Evolutionary conservation across 768 basidiomycete genomes (phyloP), one percentile per base, ranked within the genome.

Genomic region (Amanita thiersii): DNA sequence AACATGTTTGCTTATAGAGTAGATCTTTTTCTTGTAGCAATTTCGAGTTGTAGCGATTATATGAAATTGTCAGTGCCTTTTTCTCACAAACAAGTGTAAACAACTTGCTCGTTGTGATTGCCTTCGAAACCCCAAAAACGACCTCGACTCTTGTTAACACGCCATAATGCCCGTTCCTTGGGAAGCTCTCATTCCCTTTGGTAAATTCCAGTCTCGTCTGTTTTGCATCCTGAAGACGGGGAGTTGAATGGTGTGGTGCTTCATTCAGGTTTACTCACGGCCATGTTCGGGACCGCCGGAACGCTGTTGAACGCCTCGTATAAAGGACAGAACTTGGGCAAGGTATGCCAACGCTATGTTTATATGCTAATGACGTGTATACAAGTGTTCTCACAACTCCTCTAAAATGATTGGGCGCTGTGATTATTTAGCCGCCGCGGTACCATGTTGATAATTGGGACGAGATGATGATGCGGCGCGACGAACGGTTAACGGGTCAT

Each of bases 181-280:
- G 84, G 92, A 98, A 69, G 91, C 93, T 39, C 75, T 97, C 52
- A 87, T 98, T 69, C 93, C 93, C 35, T 92, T 93, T 56, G 93
- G 93, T 92, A 37, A 38, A 37, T 35, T 33, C n/a, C 15, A 5
- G 12, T 11, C 15, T 8, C 8, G 12, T n/a, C 14, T 12, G 14
- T 19, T 14, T 15, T 11, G 37, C 3, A 18, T 14, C 9, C 12
- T 3, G 17, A 14, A 26, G 39, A 14, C 28, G 24, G 34, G 31
- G 6, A n/a, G 31, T 42, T 50, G 44, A 26, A 37, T 43, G 19
- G 21, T 15, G 37, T 14, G 24, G 20, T 25, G 26, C 45, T 93
- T 89, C 79, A 64, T 78, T 14, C n/a, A 43, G 42, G 42, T 29
- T 28, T 94, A 44, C 54, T 94, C 46, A 88, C 88, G 44, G 70